These are phyloP conservation scores for Westerdykella aurantiaca DNA, from an alignment of 2,329 filamentous ascomycete species.

Conservation along the genomic window DNA sequence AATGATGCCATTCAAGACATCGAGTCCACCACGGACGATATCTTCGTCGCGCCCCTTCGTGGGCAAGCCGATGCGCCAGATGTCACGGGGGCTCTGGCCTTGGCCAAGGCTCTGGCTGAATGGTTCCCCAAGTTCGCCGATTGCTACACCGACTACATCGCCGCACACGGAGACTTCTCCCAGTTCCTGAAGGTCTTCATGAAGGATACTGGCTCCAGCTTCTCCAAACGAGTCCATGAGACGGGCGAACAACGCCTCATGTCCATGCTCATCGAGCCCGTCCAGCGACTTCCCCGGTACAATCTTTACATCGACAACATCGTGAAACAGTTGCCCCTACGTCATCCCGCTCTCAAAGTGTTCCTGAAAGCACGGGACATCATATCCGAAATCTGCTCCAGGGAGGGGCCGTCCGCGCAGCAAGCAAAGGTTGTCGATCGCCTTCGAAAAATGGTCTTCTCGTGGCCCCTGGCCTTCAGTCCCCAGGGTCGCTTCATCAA, in stretches of 20 bases:
- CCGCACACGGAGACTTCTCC: constrained; percentile 80
- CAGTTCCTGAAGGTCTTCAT: constrained; percentile 73
- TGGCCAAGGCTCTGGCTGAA: constrained; percentile 76
- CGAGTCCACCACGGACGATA: constrained; percentile 48
- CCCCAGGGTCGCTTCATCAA: constrained; percentile 73
- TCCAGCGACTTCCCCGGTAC: constrained; percentile 89
- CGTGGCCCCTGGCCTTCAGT: constrained; percentile 67
- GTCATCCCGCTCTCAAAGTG: constrained; percentile 74
- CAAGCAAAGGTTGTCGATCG: constrained; percentile 69
- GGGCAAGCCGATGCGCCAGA: constrained; percentile 50
- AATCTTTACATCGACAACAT: constrained; percentile 96
- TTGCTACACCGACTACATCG: constrained; percentile 90
- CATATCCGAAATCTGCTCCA: constrained; percentile 92
- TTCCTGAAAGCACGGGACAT: constrained; percentile 88
- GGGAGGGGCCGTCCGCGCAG: constrained; percentile 66
- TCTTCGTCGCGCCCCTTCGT: constrained; percentile 29
- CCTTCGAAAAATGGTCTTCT: constrained; percentile 68
- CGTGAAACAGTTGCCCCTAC: constrained; percentile 73
- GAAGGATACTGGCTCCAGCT: constrained; percentile 70
- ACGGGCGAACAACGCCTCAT: constrained; percentile 86
- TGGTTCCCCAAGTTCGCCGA: constrained; percentile 92
- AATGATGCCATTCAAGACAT: constrained; percentile 73
- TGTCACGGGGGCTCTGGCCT: constrained; percentile 68
- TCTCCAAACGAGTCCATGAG: constrained; percentile 71
- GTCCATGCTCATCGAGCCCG: constrained; percentile 90